Conservation (phyloP, 2,329 filamentous ascomycete genomes). For the Trichoderma semiorbis region DNA sequence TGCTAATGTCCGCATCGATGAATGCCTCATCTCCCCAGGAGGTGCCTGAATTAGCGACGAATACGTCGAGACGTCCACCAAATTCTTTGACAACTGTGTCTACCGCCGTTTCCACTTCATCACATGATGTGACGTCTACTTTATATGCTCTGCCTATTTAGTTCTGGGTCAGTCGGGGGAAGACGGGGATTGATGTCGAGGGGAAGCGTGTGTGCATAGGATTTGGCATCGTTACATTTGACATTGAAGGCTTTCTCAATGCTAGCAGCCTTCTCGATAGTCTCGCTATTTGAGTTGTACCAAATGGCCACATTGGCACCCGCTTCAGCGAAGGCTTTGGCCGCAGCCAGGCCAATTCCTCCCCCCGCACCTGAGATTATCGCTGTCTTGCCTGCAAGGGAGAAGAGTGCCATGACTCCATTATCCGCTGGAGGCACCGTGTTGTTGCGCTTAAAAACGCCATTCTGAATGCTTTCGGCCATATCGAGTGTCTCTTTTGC, state of each 20-base stretch:
- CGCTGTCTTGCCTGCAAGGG: neutral
- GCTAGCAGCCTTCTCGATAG: neutral
- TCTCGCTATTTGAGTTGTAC: neutral
- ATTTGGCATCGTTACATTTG: neutral
- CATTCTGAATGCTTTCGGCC: conserved; percentile 1
- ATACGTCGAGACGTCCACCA: conserved; percentile 30
- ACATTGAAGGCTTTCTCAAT: neutral
- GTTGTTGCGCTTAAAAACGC: neutral
- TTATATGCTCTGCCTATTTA: conserved; percentile 18
- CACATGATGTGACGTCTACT: conserved; percentile 21
- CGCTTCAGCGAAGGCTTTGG: neutral
- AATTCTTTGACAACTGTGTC: conserved; percentile 30
- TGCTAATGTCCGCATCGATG: conserved; percentile 31
- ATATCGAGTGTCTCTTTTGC: neutral
- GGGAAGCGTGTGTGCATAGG: neutral
- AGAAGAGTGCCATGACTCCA: conserved; percentile 6
- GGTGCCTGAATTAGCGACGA: conserved; percentile 34
- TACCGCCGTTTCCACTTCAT: conserved; percentile 29
- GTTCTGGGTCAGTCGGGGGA: neutral
- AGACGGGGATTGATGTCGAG: neutral
- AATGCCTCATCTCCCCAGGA: conserved; percentile 7
- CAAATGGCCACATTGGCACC: conserved; percentile 3
- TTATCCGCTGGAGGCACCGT: neutral
- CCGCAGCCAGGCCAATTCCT: neutral
- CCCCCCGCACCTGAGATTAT: conserved; percentile 6